phyloP scores from a whole-genome alignment of 768 basidiomycete species.

The Dendrothele bispora region DNA sequence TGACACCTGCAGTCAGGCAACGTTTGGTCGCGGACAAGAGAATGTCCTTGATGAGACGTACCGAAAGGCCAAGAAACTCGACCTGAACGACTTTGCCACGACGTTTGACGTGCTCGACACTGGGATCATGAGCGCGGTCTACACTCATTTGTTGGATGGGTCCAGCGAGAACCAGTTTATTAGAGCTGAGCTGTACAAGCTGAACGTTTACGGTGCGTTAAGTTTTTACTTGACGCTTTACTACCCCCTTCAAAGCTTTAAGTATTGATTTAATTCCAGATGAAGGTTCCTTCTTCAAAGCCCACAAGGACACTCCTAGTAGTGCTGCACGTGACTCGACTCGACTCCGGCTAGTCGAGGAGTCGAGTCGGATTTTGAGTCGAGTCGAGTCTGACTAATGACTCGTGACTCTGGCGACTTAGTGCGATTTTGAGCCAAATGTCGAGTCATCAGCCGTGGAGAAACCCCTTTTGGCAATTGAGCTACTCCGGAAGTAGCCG shows the following conservation, averaged over 20 bases:
- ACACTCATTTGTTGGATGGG: neutral
- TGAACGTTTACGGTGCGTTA: constrained; percentile 35
- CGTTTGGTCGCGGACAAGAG: constrained; percentile 26
- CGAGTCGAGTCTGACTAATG: too few relatives aligned
- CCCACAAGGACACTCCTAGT: constrained; percentile 41
- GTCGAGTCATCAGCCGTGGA: too few relatives aligned
- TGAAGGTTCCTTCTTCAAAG: constrained; percentile 35
- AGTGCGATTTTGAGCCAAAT: too few relatives aligned
- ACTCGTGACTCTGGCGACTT: too few relatives aligned
- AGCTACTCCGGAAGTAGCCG: too few relatives aligned
- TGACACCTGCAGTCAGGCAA: constrained; percentile 24
- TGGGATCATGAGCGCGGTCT: neutral
- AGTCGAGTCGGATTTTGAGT: too few relatives aligned
- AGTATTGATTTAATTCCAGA: constrained; percentile 9
- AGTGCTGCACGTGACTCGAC: too few relatives aligned
- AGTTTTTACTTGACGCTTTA: too few relatives aligned
- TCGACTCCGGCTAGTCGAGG: too few relatives aligned
- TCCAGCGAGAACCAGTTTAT: neutral
- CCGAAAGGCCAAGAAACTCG: constrained; percentile 32
- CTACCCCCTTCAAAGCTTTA: neutral
- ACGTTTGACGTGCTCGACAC: constrained; percentile 2
- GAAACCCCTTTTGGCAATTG: too few relatives aligned
- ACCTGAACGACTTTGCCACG: constrained; percentile 11
- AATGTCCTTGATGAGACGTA: constrained; percentile 32
- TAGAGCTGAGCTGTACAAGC: constrained; percentile 31